These are phyloP conservation scores for Aspergillus sp. DNA, from an alignment of 2,329 filamentous ascomycete species.

Conservation along the genomic window DNA sequence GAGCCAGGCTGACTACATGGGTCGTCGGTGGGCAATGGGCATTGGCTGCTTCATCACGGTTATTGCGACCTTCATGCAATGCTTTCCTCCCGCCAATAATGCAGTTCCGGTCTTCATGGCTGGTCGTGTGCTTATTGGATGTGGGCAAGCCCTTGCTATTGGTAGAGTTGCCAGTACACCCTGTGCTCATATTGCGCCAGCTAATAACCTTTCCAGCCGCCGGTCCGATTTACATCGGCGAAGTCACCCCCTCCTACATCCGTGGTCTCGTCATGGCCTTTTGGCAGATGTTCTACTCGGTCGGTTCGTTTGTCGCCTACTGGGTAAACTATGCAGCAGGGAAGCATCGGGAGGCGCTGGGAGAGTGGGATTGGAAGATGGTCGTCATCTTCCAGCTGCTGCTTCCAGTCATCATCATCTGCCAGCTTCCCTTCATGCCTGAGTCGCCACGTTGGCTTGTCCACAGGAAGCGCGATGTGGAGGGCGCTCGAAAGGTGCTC, in stretches of 20 bases:
- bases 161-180: slow-evolving; percentile 38
- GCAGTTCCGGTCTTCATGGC: slow-evolving; percentile 67
- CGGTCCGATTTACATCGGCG: slow-evolving; percentile 70
- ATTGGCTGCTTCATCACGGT: slow-evolving; percentile 65
- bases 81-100: slow-evolving; percentile 58
- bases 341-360: slow-evolving; percentile 55
- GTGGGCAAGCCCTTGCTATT: slow-evolving; percentile 68
- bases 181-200: background rate
- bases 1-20: slow-evolving; percentile 56
- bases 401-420: slow-evolving; percentile 33
- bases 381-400: slow-evolving; percentile 72
- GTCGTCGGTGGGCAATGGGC: slow-evolving; percentile 65
- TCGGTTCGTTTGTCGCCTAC: slow-evolving; percentile 65
- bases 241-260: slow-evolving; percentile 64
- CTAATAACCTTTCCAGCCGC: slow-evolving; percentile 49
- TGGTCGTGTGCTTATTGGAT: slow-evolving; percentile 66
- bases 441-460: slow-evolving; percentile 68
- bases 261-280: slow-evolving; percentile 68
- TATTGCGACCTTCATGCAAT: slow-evolving; percentile 68
- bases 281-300: slow-evolving; percentile 68
- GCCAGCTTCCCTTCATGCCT: slow-evolving; percentile 59
- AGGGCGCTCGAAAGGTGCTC: slow-evolving; percentile 59
- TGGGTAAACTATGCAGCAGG: slow-evolving; percentile 65
- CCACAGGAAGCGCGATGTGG: slow-evolving; percentile 59
- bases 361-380: slow-evolving; percentile 72